A percentile compares a stretch with the other conserved stretches of the same genome.
phyloP scores from a whole-genome alignment of 805 yeast genomes.

The Pichia cabralensis region DNA sequence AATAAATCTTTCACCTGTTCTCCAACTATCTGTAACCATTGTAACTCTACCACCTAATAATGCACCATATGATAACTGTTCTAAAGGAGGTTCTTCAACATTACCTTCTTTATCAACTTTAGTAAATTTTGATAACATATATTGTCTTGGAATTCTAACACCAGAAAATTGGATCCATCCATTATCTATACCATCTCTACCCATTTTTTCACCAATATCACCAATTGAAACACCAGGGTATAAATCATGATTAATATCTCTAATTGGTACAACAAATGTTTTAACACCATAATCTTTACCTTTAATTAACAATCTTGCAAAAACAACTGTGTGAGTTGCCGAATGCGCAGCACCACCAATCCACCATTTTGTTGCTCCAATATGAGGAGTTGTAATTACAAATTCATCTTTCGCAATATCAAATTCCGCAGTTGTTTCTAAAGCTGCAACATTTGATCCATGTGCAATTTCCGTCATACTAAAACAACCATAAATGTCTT shows the following conservation, averaged over 20 bases:
- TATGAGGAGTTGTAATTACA: slow-evolving; percentile 73
- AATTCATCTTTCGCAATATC: slow-evolving; percentile 58
- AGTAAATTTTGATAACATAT: slow-evolving; percentile 73
- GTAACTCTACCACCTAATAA: slow-evolving; percentile 80
- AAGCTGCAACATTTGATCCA: slow-evolving; percentile 88
- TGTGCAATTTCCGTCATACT: slow-evolving; percentile 91
- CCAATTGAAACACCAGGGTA: slow-evolving; percentile 78
- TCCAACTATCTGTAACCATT: slow-evolving; percentile 80
- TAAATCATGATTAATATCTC: slow-evolving; percentile 65
- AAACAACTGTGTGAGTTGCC: slow-evolving; percentile 78
- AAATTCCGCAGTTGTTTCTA: slow-evolving; percentile 86
- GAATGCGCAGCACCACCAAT: slow-evolving; percentile 97
- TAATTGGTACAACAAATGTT: slow-evolving; percentile 82
- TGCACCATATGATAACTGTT: slow-evolving; percentile 83
- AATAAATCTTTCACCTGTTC: slow-evolving; percentile 67
- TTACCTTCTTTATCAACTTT: slow-evolving; percentile 58
- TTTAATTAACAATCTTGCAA: slow-evolving; percentile 72
- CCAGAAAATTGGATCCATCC: slow-evolving; percentile 92
- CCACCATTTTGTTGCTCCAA: slow-evolving; percentile 98
- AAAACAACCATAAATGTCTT: slow-evolving; percentile 75
- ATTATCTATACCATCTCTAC: slow-evolving; percentile 90
- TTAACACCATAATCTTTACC: slow-evolving; percentile 89
- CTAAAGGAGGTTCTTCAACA: slow-evolving; percentile 73
- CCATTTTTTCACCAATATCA: slow-evolving; percentile 93
- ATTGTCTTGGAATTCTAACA: slow-evolving; percentile 75